Percentiles rank a stretch among this genome's conserved stretches.
phyloP scores from a whole-genome alignment of 2,329 filamentous ascomycete genomes.

The Furcasterigmium furcatum region DNA sequence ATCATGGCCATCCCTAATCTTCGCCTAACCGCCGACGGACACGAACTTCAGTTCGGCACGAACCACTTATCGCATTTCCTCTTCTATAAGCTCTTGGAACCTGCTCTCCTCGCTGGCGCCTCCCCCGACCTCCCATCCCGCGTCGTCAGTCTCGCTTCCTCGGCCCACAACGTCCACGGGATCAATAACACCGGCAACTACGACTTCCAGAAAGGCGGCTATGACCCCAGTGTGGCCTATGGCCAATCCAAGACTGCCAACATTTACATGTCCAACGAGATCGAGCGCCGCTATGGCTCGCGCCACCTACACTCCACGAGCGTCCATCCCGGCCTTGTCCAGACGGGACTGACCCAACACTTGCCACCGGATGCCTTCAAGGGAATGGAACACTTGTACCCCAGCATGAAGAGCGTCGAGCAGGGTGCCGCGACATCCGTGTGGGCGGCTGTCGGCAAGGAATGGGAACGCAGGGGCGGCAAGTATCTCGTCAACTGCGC shows the following conservation, averaged over 20 bases:
- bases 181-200: constrained; percentile 5
- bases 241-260: constrained; percentile 47
- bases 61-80: constrained; percentile 45
- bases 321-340: constrained; percentile 44
- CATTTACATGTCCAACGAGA: constrained; percentile 45
- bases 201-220: constrained; percentile 14
- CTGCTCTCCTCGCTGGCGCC: constrained; percentile 31
- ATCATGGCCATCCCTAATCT: constrained; percentile 31
- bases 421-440: constrained; percentile 47
- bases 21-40: constrained; percentile 31
- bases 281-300: constrained; percentile 42
- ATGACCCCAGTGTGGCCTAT: constrained; percentile 35
- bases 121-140: constrained; percentile 15
- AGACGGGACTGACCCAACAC: constrained; percentile 13
- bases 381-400: neutral
- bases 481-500: constrained; percentile 39
- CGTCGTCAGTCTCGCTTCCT: constrained; percentile 34
- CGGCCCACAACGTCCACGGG: constrained; percentile 3
- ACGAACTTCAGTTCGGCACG: constrained; percentile 39
- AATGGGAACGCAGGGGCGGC: constrained; percentile 41
- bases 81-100: constrained; percentile 39
- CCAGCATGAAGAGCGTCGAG: constrained; percentile 15
- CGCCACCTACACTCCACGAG: constrained; percentile 38
- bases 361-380: constrained; percentile 1
- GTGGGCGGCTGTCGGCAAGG: constrained; percentile 35